A percentile compares a stretch with the other conserved stretches of the same genome.
Conservation (phyloP, 2,329 filamentous ascomycete species). For the Arthrobotrys conoides region DNA sequence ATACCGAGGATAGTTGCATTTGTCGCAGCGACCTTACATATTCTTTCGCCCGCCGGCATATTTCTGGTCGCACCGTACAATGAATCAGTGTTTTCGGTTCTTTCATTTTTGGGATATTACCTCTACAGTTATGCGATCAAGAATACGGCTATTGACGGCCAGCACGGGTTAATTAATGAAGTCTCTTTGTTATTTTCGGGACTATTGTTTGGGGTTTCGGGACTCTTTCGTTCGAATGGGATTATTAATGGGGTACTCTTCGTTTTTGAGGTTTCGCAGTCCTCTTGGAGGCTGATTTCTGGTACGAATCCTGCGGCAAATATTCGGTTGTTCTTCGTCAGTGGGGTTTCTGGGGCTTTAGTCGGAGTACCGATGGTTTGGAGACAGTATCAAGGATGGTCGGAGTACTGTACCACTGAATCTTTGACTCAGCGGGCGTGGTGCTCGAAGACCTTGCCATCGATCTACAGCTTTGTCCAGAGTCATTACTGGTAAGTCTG, state of each 20-base stretch:
- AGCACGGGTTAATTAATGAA: conserved; percentile 66
- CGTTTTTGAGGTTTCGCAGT: conserved; percentile 72
- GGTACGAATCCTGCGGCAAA: conserved; percentile 65
- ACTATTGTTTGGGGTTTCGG: conserved; percentile 78
- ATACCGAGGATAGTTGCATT: conserved; percentile 72
- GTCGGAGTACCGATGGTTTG: conserved; percentile 74
- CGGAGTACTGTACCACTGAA: conserved; percentile 36
- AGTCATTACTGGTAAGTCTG: conserved; percentile 82
- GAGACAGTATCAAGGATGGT: conserved; percentile 58
- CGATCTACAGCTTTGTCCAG: conserved; percentile 93
- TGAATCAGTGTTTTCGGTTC: conserved; percentile 82
- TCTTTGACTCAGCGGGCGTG: conserved; percentile 73
- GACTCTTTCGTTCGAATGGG: conserved; percentile 85
- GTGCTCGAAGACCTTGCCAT: conserved; percentile 81
- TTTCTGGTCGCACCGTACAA: conserved; percentile 90
- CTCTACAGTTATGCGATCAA: conserved; percentile 73
- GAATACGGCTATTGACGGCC: conserved; percentile 65
- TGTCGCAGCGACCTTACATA: conserved; percentile 79
- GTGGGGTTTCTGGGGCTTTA: conserved; percentile 77
- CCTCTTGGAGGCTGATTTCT: conserved; percentile 49
- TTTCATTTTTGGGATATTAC: conserved; percentile 81
- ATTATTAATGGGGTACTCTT: conserved; percentile 85
- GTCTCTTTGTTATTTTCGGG: conserved; percentile 75
- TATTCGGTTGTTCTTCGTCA: conserved; percentile 72
- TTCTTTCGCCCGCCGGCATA: conserved; percentile 87